Percentiles rank a stretch among this genome's conserved stretches.
phyloP scores from a whole-genome alignment of 371 early-diverging fungal genomes.

The Amoeboaphelidium protococcarum region DNA sequence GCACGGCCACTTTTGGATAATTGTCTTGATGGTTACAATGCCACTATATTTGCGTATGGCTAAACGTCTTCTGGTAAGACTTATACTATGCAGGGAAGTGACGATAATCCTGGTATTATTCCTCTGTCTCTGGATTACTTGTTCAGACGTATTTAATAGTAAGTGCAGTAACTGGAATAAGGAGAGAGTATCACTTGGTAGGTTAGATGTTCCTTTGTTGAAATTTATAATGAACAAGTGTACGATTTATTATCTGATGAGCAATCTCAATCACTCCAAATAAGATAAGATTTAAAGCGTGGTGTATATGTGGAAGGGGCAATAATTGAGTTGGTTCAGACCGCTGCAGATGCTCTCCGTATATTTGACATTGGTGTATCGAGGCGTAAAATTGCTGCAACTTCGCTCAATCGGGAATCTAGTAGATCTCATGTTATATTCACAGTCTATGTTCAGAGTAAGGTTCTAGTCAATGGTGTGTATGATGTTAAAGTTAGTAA shows the following conservation, averaged over 20 bases:
- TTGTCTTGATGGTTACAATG: not conserved
- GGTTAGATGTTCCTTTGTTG: constrained; percentile 12
- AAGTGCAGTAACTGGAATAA: too few relatives aligned
- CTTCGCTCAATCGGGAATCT: constrained; percentile 16
- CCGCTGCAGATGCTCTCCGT: constrained; percentile 6
- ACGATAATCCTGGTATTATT: constrained; percentile 10
- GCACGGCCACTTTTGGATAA: not conserved
- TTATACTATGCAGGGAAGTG: constrained; percentile 13
- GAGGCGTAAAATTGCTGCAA: constrained; percentile 15
- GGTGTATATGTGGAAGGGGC: constrained; percentile 11
- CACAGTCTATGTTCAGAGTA: constrained; percentile 12
- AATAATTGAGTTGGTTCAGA: constrained; percentile 9
- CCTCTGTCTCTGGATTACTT: constrained; percentile 10
- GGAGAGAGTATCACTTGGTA: constrained; percentile 3
- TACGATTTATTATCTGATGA: constrained; percentile 14
- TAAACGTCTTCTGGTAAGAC: constrained; percentile 10
- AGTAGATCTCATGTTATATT: constrained; percentile 22
- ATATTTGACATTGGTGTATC: constrained; percentile 8
- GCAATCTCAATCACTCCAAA: constrained; percentile 10
- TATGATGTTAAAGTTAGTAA: constrained; percentile 1
- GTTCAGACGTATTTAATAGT: constrained; percentile 4
- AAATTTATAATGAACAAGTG: constrained; percentile 28
- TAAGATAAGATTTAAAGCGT: constrained; percentile 11
- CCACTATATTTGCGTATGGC: not conserved
- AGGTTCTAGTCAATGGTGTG: constrained; percentile 1